A percentile compares a stretch with the other conserved stretches of the same genome.
Conservation (phyloP, 345 rosid species). For the Gossypium mustelinum region DNA sequence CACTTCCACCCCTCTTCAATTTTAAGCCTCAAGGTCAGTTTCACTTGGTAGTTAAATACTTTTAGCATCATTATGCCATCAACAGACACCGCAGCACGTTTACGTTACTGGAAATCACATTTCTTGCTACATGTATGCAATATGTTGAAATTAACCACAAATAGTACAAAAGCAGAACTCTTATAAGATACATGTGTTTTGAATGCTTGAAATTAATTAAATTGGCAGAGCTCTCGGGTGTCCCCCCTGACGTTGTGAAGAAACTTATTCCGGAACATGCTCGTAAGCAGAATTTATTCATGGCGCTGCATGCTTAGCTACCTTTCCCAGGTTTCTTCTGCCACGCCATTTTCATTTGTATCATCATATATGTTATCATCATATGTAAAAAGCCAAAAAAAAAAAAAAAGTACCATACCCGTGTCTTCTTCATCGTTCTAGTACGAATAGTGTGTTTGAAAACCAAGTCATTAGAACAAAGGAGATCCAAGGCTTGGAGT, state of each 20-base stretch:
- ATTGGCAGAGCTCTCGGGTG: constrained; percentile 58
- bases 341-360: constrained; percentile 3
- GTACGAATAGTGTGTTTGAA: background rate
- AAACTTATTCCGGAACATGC: constrained; percentile 75
- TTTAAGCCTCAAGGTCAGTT: constrained; percentile 53
- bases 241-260: constrained; percentile 49
- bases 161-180: too few species aligned
- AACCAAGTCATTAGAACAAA: background rate
- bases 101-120: too few species aligned
- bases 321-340: background rate
- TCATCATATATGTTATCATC: background rate
- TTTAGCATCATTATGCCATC: background rate
- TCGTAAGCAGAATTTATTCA: constrained; percentile 79
- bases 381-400: background rate
- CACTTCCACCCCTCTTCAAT: constrained; percentile 69
- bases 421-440: background rate
- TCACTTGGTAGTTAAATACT: background rate
- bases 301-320: constrained; percentile 63
- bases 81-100: too few species aligned
- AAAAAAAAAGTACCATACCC: background rate
- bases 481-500: background rate
- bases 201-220: too few species aligned
- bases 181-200: too few species aligned
- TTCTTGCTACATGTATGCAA: background rate
- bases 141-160: background rate